Conservation (phyloP, 306 rosid genomes). For the Astragalus glycyphyllos region DNA sequence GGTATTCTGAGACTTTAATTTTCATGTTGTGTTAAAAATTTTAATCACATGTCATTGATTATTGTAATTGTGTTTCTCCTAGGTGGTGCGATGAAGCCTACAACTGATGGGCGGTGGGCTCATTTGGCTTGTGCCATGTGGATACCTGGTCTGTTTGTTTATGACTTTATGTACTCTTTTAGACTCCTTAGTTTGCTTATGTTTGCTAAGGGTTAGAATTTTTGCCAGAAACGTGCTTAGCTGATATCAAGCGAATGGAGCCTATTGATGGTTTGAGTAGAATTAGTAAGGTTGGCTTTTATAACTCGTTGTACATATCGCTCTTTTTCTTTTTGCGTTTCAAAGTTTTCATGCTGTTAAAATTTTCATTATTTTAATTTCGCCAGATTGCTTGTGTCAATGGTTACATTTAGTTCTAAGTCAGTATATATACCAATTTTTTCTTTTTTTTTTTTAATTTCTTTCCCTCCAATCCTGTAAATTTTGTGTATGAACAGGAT, state of each 20-base stretch:
- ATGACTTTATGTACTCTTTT: constrained; percentile 32
- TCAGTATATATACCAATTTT: not conserved
- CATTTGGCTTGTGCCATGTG: constrained; percentile 99
- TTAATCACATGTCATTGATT: constrained; percentile 33
- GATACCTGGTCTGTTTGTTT: constrained; percentile 84
- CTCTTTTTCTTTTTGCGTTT: not conserved
- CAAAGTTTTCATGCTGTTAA: not conserved
- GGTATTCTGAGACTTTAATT: constrained; percentile 59
- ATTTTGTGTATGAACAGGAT: constrained; percentile 65
- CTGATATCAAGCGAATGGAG: constrained; percentile 96
- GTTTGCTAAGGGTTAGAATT: constrained; percentile 44
- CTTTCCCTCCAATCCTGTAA: constrained; percentile 34
- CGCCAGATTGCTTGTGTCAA: constrained; percentile 35
- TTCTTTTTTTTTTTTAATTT: not conserved
- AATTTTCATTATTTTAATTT: constrained; percentile 36
- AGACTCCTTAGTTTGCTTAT: constrained; percentile 26
- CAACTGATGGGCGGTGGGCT: constrained; percentile 99
- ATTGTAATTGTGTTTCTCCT: constrained; percentile 44
- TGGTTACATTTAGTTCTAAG: constrained; percentile 19
- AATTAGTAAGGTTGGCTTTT: constrained; percentile 75
- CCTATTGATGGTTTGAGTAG: constrained; percentile 95
- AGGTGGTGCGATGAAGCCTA: constrained; percentile 99
- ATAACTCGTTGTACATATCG: constrained; percentile 11
- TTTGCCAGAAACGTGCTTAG: constrained; percentile 91
- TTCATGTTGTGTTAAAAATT: constrained; percentile 21